Evolutionary conservation across 2,329 filamentous ascomycete genomes (phyloP), one percentile per base, ranked within the genome.

Genomic region (Alternaria brassicae): DNA sequence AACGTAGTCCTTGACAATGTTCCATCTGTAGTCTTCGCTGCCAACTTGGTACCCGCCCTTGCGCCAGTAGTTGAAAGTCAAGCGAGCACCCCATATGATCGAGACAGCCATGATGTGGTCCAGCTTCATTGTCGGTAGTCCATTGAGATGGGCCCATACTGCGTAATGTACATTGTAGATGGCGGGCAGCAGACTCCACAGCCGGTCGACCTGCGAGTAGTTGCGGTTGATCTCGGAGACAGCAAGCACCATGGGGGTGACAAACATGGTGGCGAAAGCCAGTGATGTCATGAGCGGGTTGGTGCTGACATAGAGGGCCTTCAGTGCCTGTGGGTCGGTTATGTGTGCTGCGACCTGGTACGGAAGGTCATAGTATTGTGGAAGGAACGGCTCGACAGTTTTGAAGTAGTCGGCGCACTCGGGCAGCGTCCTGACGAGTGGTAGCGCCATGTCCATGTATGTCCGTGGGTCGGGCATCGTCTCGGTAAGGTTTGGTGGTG

Each of bases 31-130:
- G 78, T 99, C 95, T 79, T 99, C 94, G 15, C 91, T 93, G 36
- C 95, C 94, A 64, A 93, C 83, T 15, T 84, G 82, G 77, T 99
- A 99, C 23, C 95, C 95, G 37, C 95, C 95, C 77, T 92, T 96
- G 58, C 95, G 90, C 89, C 91, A 97, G 81, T 97, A 99, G 80
- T 99, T 99, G 83, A 87, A 98, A 3, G 94, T 98, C 78, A 99
- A 82, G 10, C 95, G 90, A 81, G 93, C 91, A 78, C 90, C 91
- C 95, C 95, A 99, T 8, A 93, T 69, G 1, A 85, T 78, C 50
- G 88, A 90, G 69, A 92, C 88, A 2, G 88, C 80, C 58, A 93
- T 82, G 30, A 93, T 82, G 39, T 90, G 87, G 71, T 96, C 89
- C 41, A 97, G 77, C 48, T 89, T 86, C 54, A 85, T 81, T 13